Base-by-base conservation (phyloP, 495 filamentous ascomycete genomes). In the Penicillium paxilli region DNA sequence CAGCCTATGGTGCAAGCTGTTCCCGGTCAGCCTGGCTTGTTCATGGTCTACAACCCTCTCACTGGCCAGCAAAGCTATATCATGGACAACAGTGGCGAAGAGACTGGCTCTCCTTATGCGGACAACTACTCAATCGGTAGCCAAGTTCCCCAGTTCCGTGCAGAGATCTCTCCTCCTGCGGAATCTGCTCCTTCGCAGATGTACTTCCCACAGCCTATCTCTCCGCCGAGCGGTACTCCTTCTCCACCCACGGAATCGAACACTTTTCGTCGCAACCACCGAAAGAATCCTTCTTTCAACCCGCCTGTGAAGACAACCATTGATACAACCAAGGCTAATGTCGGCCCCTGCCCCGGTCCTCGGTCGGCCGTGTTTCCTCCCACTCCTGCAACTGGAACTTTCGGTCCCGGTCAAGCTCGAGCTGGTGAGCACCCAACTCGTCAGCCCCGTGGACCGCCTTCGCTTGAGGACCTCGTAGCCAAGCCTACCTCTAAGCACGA, bases 401-500 rank as follows among this genome's bases (percentile, higher is more conserved):
- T 98, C 65, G 95, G 92, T 22, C 94, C 95, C 44, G 94, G 94
- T 35, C 92, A 97, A 65, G 85, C 79, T 48, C 91, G 95, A 54
- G 90, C 90, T 68, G 94, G 94, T 60, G 93, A 97, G 75, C 95
- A 98, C 67, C 94, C 94, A 4, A 76, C 87, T 52, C 94, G 94
- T 55, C 95, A 98, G 70, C 94, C 94, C 44, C 90, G 92, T 63
- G 92, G 92, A 25, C 94, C 94, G 16, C 95, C 95, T 5, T 83
- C 89, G 2, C 78, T 98, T 40, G 95, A 99, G 58, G 93, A 99
- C 70, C 84, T 99, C 51, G 81, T 87, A 54, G 84, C 87, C 22
- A 92, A 91, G 71, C 94, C 94, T 5, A 99, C 94, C 4, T 86
- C 90, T 41, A 96, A 92, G 73, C 86, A 94, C 57, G 93, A 96